Percentiles rank a stretch among this genome's conserved stretches.
phyloP scores from a whole-genome alignment of 2,329 filamentous ascomycete genomes.

The Diplocarpon rosae region DNA sequence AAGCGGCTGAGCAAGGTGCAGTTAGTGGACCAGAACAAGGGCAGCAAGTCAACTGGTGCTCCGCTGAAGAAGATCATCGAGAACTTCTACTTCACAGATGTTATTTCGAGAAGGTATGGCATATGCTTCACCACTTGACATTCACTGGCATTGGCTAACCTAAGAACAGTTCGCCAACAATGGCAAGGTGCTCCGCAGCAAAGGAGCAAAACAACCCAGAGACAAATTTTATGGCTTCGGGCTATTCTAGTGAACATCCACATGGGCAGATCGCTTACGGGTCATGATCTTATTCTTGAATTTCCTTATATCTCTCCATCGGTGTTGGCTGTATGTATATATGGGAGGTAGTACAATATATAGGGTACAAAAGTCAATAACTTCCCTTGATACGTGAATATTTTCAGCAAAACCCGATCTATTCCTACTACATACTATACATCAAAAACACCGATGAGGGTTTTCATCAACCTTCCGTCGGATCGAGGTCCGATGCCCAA shows the following conservation, averaged over 20 bases:
- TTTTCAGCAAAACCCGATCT: neutral
- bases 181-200: conserved; percentile 92
- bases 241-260: conserved; percentile 32
- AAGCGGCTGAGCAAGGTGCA: conserved; percentile 79
- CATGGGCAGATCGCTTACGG: conserved; percentile 26
- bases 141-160: conserved; percentile 6
- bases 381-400: neutral
- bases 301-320: conserved; percentile 17
- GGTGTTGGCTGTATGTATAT: conserved; percentile 29
- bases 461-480: conserved; percentile 4
- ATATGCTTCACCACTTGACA: neutral
- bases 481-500: conserved; percentile 21
- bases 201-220: conserved; percentile 73
- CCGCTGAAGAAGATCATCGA: conserved; percentile 79
- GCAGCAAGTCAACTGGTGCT: conserved; percentile 56
- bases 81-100: conserved; percentile 97
- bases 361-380: conserved; percentile 13
- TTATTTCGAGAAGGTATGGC: conserved; percentile 83
- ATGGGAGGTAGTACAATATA: conserved; percentile 25
- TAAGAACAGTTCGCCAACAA: conserved; percentile 71
- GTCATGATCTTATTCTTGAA: conserved; percentile 22
- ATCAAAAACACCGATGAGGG: conserved; percentile 7
- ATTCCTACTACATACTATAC: conserved; percentile 17
- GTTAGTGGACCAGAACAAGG: conserved; percentile 93
- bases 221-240: conserved; percentile 70